A percentile compares a stretch with the other conserved stretches of the same genome.
Evolutionary conservation across 2,329 filamentous ascomycete genomes (phyloP).

Genomic region (Alternaria infectoria): DNA sequence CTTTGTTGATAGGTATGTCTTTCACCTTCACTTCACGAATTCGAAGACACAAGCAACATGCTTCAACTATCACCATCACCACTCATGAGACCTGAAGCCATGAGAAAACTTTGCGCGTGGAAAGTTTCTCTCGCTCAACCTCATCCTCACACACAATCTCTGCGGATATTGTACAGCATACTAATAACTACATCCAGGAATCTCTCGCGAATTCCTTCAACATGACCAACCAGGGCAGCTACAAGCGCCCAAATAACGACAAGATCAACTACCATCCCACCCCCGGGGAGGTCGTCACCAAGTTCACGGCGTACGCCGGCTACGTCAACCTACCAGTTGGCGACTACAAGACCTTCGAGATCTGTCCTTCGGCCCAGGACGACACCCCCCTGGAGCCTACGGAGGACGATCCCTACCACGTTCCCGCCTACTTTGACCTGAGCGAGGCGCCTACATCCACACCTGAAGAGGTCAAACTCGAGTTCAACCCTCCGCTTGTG

Average conservation of each 20-base stretch:
- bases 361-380: background rate
- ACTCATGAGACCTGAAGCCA: background rate
- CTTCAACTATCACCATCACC: background rate
- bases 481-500: conserved; percentile 2
- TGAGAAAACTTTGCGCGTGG: background rate
- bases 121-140: background rate
- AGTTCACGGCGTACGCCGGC: background rate
- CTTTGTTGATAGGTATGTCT: background rate
- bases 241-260: background rate
- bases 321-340: background rate
- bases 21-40: background rate
- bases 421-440: background rate
- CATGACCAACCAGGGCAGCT: background rate
- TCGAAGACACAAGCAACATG: background rate
- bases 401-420: background rate
- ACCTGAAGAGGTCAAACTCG: background rate
- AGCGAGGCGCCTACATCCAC: background rate
- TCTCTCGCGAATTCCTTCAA: background rate
- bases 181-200: background rate
- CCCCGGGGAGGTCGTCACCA: background rate
- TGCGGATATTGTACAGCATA: background rate
- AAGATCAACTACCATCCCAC: background rate
- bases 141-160: background rate
- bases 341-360: background rate
- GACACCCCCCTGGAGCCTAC: no score